Evolutionary conservation across 192 early-diverging fungal genomes (phyloP), one percentile per base, ranked within the genome.

Genomic region (Coemansia pectinata): DNA sequence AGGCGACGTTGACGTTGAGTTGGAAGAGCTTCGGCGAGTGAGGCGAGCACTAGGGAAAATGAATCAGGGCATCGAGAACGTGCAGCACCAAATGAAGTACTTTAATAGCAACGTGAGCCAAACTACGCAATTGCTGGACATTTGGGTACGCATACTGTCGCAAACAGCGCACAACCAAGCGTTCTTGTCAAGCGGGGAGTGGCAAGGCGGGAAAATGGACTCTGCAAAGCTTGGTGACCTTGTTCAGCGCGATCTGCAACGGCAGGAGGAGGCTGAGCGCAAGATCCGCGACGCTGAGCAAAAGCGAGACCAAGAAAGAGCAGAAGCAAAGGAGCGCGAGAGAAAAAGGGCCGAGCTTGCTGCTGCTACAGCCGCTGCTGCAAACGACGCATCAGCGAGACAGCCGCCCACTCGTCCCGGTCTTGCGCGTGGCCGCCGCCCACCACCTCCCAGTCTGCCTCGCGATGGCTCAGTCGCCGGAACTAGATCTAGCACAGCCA

Each of bases 81-180:
- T 83, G 1, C 76, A 77, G 27, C 72, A 68, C 38, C 80, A 83
- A 44, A 69, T 83, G 52, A 83, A 83, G 71, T 83, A 82, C 69
- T 86, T 87, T 50, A 82, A 77, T 45, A 79, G 80, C 72, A 87
- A 84, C 15, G 76, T 87, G 11, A 75, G 81, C 62, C 80, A 87
- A 68, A 85, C 86, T 15, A 80, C 85, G 9, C 85, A 86, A 61
- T 58, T 87, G 42, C 70, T 87, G 33, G 85, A 87, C 45, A 62
- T 80, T 15, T 87, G 86, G 86, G 80, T 85, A 29, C 69, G 72
- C 40, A 79, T 86, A 33, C 62, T 87, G 36, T 86, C 86, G 36
- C 86, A 87, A 44, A 85, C 85, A 17, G 69, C 81, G 27, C 86
- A 87, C 60, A 86, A 76, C 63, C 81, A 86, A 39, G 60, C 66